Percentiles rank a stretch among this genome's conserved stretches.
These are phyloP conservation scores for Dacryopinax primogenitus DNA, from an alignment of 768 basidiomycete genomes.

Conservation along the genomic window DNA sequence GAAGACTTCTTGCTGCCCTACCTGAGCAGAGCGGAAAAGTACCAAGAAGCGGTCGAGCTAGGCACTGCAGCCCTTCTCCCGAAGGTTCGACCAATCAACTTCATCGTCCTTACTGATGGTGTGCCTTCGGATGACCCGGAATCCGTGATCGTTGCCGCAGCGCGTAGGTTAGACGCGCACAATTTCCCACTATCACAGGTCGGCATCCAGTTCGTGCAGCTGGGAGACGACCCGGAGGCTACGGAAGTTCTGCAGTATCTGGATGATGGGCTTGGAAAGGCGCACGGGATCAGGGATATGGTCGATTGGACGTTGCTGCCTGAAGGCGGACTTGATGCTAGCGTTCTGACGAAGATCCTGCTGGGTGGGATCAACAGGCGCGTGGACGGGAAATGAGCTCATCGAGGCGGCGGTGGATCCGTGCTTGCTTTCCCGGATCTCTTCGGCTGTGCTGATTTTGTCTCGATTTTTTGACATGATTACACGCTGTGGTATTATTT, in stretches of 20 bases:
- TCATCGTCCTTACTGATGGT: constrained; percentile 54
- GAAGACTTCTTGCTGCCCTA: constrained; percentile 33
- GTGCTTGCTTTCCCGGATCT: neutral
- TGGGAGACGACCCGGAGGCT: constrained; percentile 35
- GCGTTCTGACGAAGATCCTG: constrained; percentile 47
- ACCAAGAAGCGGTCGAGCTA: constrained; percentile 1
- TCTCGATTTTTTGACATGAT: neutral
- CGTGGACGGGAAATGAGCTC: constrained; percentile 26
- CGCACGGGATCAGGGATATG: constrained; percentile 45
- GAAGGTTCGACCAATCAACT: constrained; percentile 43
- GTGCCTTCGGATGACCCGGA: constrained; percentile 40
- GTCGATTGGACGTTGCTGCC: constrained; percentile 54
- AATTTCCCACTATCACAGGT: constrained; percentile 45
- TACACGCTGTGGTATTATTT: neutral
- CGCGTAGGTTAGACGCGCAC: constrained; percentile 39
- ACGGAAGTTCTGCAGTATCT: constrained; percentile 37
- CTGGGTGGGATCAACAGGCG: constrained; percentile 54
- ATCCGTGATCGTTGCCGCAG: constrained; percentile 36
- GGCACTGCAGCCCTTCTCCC: neutral
- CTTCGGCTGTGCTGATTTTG: neutral
- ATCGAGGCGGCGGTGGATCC: neutral
- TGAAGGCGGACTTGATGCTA: constrained; percentile 33
- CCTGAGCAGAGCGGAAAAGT: constrained; percentile 18
- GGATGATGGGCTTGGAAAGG: constrained; percentile 42
- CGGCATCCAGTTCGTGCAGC: constrained; percentile 40